A percentile compares a stretch with the other conserved stretches of the same genome.
These are phyloP conservation scores for Erucastrum elatum DNA, from an alignment of 345 rosid genomes.

Conservation along the genomic window DNA sequence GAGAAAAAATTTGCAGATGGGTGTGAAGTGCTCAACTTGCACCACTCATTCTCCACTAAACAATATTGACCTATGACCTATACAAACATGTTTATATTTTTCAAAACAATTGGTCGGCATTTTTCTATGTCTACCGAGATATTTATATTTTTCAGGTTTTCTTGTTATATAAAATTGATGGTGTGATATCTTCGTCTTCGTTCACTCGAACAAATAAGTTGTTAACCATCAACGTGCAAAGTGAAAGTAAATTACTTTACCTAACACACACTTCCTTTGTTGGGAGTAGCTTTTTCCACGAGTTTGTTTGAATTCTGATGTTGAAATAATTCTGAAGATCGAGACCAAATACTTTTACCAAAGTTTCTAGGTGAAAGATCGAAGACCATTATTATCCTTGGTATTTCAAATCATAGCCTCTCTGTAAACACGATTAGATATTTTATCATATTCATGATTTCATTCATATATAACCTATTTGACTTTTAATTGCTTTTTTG, in stretches of 20 bases:
- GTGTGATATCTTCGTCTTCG: not conserved
- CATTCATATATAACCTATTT: not conserved
- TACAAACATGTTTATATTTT: constrained; percentile 3
- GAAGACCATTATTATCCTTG: not conserved
- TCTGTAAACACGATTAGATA: not conserved
- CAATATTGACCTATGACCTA: constrained; percentile 15
- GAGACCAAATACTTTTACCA: not conserved
- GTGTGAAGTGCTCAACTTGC: not conserved
- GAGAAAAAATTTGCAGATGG: constrained; percentile 7
- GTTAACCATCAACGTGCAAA: not conserved
- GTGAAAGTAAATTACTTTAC: not conserved
- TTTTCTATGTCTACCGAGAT: not conserved
- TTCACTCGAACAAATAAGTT: not conserved
- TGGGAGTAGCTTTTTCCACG: not conserved
- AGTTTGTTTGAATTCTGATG: not conserved
- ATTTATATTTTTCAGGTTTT: not conserved
- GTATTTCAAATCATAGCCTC: not conserved
- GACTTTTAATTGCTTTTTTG: not conserved
- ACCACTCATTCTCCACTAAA: constrained; percentile 19
- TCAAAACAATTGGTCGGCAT: not conserved
- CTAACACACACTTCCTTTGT: not conserved
- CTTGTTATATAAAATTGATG: not conserved
- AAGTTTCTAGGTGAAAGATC: not conserved
- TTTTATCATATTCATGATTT: not conserved
- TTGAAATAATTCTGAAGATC: not conserved